Base-by-base conservation (phyloP, 2,329 filamentous ascomycete species). In the Ramichloridium luteum region DNA sequence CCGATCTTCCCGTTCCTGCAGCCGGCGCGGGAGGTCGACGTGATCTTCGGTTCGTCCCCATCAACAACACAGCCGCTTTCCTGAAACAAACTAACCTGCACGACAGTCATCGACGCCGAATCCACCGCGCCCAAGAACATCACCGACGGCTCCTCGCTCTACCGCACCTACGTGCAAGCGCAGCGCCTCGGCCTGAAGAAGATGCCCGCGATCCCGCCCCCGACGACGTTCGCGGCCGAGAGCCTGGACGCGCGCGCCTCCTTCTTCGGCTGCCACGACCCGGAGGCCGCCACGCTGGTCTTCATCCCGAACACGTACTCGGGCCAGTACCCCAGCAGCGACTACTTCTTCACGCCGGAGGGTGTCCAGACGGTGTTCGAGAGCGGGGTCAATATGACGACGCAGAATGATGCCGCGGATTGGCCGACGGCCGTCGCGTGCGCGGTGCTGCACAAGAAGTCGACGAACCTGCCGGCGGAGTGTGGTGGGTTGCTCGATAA, bases 401-500 rank as follows among this genome's bases (percentile, higher is more conserved):
- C 34, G 3, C 36, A 36, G 22, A 25, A 13, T 6, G 20, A 16
- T 8, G 13, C 23, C 5, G 13, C 27, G n/a, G 28, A 32, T 6
- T 40, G 37, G 37, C 30, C 37, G 13, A 25, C 31, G 11, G 37
- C 34, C 32, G 10, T 40, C 8, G 37, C 37, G 26, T 40, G 35
- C 26, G 37, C 28, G 11, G 34, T 40, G 12, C 18, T 37, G 15
- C 37, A 40, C 13, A 40, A 40, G 31, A 37, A 20, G n/a, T 31
- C 28, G 2, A 11, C 28, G 5, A 11, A 34, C 2, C 25, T 40
- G 22, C 35, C 37, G 2, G 35, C 36, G 6, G 17, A 32, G 2
- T 40, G 37, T 14, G 28, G 13, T 13, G 25, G n/a, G 3, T 40
- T 34, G 27, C 13, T 40, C 14, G 31, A 32, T 6, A 37, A 16